Conservation (phyloP, 306 rosid genomes). For the Trifolium repens region DNA sequence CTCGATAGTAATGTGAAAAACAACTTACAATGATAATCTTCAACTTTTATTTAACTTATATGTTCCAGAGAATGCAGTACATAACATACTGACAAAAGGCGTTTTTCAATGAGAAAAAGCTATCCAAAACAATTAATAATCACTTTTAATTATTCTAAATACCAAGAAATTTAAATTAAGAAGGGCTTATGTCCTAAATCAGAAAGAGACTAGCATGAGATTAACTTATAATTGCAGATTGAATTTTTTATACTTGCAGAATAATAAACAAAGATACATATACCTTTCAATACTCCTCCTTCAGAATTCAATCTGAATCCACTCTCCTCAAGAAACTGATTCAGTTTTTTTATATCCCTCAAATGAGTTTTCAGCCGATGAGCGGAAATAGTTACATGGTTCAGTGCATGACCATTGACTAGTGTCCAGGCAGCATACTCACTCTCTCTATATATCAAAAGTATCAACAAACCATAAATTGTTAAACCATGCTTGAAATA, state of each 20-base stretch:
- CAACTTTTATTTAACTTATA: not conserved
- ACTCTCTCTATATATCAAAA: constrained; percentile 68
- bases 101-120: not conserved
- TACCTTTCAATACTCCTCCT: constrained; percentile 93
- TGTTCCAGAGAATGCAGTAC: not conserved
- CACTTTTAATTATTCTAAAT: not conserved
- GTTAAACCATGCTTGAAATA: constrained; percentile 14
- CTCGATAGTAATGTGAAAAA: constrained; percentile 4
- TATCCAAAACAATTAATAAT: not conserved
- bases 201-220: not conserved
- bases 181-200: not conserved
- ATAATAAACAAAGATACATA: constrained; percentile 34
- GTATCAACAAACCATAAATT: constrained; percentile 29
- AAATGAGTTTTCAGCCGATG: constrained; percentile 78
- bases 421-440: constrained; percentile 99
- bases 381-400: constrained; percentile 87
- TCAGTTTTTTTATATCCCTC: constrained; percentile 67
- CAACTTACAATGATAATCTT: constrained; percentile 13
- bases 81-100: not conserved
- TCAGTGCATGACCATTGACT: constrained; percentile 88
- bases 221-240: not conserved
- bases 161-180: not conserved
- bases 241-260: constrained; percentile 29
- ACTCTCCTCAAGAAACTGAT: constrained; percentile 75
- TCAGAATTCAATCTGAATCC: constrained; percentile 88